A percentile compares a stretch with the other conserved stretches of the same genome.
phyloP scores from a whole-genome alignment of 2,329 filamentous ascomycete species.

The Aspergillus phoenicis region DNA sequence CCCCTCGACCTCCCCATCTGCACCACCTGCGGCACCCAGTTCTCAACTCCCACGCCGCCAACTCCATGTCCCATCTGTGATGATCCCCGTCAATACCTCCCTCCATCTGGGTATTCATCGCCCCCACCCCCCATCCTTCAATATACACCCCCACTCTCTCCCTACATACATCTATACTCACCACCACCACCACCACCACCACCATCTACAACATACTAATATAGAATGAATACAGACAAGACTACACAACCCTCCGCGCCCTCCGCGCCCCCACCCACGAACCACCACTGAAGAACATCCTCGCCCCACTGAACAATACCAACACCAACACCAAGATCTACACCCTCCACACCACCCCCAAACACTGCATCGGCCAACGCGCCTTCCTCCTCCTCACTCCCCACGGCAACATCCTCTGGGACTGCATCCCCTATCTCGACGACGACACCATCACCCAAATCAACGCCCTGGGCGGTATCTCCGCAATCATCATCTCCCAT shows the following conservation, averaged over 20 bases:
- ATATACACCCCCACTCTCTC: background rate
- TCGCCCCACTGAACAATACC: constrained; percentile 16
- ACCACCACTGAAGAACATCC: constrained; percentile 24
- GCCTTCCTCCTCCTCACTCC: constrained; percentile 69
- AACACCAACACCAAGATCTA: constrained; percentile 11
- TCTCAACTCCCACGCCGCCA: constrained; percentile 18
- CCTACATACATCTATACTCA: background rate
- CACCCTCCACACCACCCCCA: constrained; percentile 45
- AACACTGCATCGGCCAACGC: constrained; percentile 75
- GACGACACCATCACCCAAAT: constrained; percentile 61
- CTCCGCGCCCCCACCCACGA: constrained; percentile 22
- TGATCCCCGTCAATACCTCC: constrained; percentile 35
- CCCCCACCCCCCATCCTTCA: background rate
- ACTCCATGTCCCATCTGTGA: constrained; percentile 36
- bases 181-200: no score
- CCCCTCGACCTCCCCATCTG: constrained; percentile 30
- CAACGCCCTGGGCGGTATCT: constrained; percentile 63
- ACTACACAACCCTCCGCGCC: constrained; percentile 32
- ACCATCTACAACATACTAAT: background rate
- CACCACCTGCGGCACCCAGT: constrained; percentile 32
- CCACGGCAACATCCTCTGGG: constrained; percentile 75
- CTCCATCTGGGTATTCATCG: constrained; percentile 26
- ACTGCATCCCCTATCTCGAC: constrained; percentile 72
- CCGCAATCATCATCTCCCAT: constrained; percentile 74
- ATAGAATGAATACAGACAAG: constrained; percentile 20